phyloP scores from a whole-genome alignment of 306 rosid species.

The Urtica urens region DNA sequence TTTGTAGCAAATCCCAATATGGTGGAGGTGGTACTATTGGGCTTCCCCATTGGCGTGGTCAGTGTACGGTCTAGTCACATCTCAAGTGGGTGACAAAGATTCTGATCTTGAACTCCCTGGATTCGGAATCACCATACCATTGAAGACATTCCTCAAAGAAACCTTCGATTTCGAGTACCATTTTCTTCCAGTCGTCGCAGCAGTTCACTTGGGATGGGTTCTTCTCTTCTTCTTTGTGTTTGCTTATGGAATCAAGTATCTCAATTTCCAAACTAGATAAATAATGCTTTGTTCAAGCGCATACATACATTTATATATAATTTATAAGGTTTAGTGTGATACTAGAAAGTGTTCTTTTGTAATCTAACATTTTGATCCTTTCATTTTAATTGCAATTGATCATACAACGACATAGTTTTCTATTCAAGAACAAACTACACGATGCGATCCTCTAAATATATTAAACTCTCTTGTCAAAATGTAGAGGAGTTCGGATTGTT shows the following conservation, averaged over 20 bases:
- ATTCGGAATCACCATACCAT: not conserved
- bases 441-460: too few relatives aligned
- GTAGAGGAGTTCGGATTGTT: too few relatives aligned
- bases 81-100: slow-evolving; percentile 32
- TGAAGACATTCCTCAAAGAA: slow-evolving; percentile 34
- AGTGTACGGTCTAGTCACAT: slow-evolving; percentile 27
- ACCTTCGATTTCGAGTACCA: slow-evolving; percentile 28
- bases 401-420: too few relatives aligned
- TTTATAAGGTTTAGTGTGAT: too few relatives aligned
- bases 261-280: slow-evolving; percentile 52
- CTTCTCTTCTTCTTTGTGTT: slow-evolving; percentile 36
- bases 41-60: slow-evolving; percentile 39
- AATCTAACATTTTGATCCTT: too few relatives aligned
- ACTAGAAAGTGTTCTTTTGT: too few relatives aligned
- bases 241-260: slow-evolving; percentile 53
- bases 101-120: slow-evolving; percentile 18
- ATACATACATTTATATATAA: too few relatives aligned
- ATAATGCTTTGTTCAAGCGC: too few relatives aligned
- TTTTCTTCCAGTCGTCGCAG: slow-evolving; percentile 34
- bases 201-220: slow-evolving; percentile 32
- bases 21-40: slow-evolving; percentile 43
- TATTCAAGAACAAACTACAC: too few relatives aligned
- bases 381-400: too few relatives aligned
- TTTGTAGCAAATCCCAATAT: slow-evolving; percentile 25
- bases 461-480: too few relatives aligned